Base-by-base conservation (phyloP, 495 filamentous ascomycete species). In the Penicillium canescens region DNA sequence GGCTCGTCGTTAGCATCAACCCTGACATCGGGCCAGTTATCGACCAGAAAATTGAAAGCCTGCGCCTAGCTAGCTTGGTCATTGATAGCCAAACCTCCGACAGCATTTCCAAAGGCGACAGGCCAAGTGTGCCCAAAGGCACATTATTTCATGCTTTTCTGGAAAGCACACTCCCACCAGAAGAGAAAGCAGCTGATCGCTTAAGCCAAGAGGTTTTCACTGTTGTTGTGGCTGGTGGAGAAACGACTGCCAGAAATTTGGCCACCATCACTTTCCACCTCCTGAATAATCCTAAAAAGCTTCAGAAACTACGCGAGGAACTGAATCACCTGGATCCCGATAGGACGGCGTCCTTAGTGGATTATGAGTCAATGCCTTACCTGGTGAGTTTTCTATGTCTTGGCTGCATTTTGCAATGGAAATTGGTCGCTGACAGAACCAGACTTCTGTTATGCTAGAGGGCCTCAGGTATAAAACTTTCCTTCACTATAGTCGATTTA, bases 141-240 rank as follows among this genome's bases (percentile, higher is more conserved):
- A 79, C 76, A 4, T 61, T 81, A 24, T 78, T 80, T 47, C 66
- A 73, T 39, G 68, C 70, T n/a, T 41, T 81, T 3, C 42, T 79
- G 11, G 52, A 71, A 23, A 70, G 67, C 48, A 57, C 69, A n/a
- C 56, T 81, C 12, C 78, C 78, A 0, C 37, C 52, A 2, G 50
- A 63, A 16, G 73, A 77, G 48, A 67, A 74, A 37, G 26, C 46
- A 0, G 38, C 61, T 3, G 45, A 51, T 8, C 61, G 78, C 3
- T 59, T 82, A 12, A 55, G 59, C 6, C 65, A 73, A 13, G 79
- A 83, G 53, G 77, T 72, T 4, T 61, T 68, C 31, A 54, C 63
- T 0, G 49, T 83, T 7, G 62, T 81, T 12, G 68, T 62, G 3
- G 80, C 80, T 4, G 81, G 81, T 3, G 68, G 67, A 24, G 70